Evolutionary conservation across 1,139 yeast genomes (phyloP).

Genomic region (Williopsis jadinii): DNA sequence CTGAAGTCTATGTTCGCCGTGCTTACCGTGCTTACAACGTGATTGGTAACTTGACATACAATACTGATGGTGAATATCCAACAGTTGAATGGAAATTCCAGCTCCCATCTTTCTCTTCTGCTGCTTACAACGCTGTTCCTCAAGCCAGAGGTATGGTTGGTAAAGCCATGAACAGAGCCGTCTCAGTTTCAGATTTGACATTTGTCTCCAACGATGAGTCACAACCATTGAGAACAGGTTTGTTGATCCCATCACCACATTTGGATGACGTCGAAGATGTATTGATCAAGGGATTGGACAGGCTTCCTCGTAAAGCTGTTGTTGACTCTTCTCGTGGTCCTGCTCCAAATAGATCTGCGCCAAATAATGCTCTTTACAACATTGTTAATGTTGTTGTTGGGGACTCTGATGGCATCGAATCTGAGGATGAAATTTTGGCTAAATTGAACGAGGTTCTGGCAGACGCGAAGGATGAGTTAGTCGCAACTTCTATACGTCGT

Average conservation of each 20-base stretch:
- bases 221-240: constrained; percentile 74
- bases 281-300: constrained; percentile 68
- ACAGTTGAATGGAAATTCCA: constrained; percentile 87
- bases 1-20: constrained; percentile 93
- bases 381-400: constrained; percentile 77
- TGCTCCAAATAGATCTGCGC: constrained; percentile 36
- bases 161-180: constrained; percentile 65
- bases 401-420: constrained; percentile 63
- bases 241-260: constrained; percentile 75
- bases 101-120: constrained; percentile 78
- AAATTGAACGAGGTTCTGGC: constrained; percentile 61
- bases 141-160: constrained; percentile 37
- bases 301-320: constrained; percentile 40
- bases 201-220: constrained; percentile 65
- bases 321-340: constrained; percentile 30
- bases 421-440: constrained; percentile 61
- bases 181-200: constrained; percentile 87
- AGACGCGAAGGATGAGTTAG: constrained; percentile 64
- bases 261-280: constrained; percentile 87
- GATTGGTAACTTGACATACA: constrained; percentile 67
- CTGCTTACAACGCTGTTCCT: constrained; percentile 63
- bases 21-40: constrained; percentile 95
- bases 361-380: constrained; percentile 46
- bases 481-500: constrained; percentile 75
- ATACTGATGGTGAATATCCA: constrained; percentile 47